Evolutionary conservation across 345 rosid species (phyloP).

Genomic region (Conringia planisiliqua): DNA sequence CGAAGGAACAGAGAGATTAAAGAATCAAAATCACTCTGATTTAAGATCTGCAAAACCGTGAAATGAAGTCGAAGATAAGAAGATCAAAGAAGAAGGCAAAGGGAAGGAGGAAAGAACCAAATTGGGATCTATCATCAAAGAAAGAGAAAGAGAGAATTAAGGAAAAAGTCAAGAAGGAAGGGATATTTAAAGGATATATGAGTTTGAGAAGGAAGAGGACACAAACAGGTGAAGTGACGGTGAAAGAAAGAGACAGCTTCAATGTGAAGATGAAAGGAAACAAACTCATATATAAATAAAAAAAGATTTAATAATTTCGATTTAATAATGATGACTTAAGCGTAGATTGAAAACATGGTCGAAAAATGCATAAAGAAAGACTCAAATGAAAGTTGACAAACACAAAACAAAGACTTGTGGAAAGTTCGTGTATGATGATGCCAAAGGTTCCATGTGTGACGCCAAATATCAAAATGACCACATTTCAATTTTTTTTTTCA

Average conservation of each 20-base stretch:
- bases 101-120: constrained; percentile 4
- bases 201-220: constrained; percentile 21
- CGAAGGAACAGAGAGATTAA: neutral
- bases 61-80: neutral
- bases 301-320: neutral
- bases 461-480: neutral
- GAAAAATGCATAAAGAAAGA: constrained; percentile 19
- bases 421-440: no score
- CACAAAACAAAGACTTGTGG: constrained; percentile 18
- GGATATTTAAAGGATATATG: constrained; percentile 8
- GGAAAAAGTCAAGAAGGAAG: constrained; percentile 13
- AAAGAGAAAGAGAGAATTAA: neutral
- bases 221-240: constrained; percentile 27
- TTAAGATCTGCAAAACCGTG: neutral
- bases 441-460: no score
- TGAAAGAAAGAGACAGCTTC: constrained; percentile 33
- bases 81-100: neutral
- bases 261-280: constrained; percentile 14
- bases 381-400: constrained; percentile 22
- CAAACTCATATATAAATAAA: neutral
- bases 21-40: neutral
- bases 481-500: neutral
- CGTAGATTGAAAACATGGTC: constrained; percentile 1
- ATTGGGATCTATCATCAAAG: neutral
- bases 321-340: neutral